phyloP scores from a whole-genome alignment of 495 filamentous ascomycete genomes.

The Gamarada debralockiae region DNA sequence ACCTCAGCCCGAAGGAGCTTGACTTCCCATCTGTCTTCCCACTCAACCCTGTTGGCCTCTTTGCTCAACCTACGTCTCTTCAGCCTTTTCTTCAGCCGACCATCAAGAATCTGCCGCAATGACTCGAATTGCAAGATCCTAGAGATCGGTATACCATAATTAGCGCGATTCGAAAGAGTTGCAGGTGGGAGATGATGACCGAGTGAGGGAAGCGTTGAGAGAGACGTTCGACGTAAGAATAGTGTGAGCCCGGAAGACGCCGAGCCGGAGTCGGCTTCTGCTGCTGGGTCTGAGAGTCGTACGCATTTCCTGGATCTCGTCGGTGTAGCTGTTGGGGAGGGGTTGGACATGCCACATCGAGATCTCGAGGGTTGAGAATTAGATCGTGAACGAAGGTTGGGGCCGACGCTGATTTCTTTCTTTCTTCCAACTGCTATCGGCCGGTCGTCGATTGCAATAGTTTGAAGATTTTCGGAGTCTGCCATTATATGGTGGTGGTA shows the following conservation, averaged over 20 bases:
- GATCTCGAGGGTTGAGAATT: slow-evolving; percentile 1
- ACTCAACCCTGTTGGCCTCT: slow-evolving; percentile 64
- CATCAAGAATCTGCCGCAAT: slow-evolving; percentile 64
- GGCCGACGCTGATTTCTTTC: slow-evolving; percentile 11
- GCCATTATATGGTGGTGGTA: no score
- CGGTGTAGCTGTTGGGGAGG: slow-evolving; percentile 25
- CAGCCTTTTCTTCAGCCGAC: slow-evolving; percentile 64
- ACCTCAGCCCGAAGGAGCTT: slow-evolving; percentile 37
- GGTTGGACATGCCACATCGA: slow-evolving; percentile 18
- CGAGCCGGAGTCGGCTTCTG: slow-evolving; percentile 30
- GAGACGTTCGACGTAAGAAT: slow-evolving; percentile 54
- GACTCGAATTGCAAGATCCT: slow-evolving; percentile 58
- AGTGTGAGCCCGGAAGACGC: slow-evolving; percentile 66
- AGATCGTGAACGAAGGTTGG: not conserved
- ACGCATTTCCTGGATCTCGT: slow-evolving; percentile 53
- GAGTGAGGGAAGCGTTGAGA: slow-evolving; percentile 41
- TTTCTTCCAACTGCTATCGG: slow-evolving; percentile 18
- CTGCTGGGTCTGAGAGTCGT: slow-evolving; percentile 70
- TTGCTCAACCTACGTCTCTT: slow-evolving; percentile 69
- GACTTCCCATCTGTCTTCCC: slow-evolving; percentile 46
- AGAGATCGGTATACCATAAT: slow-evolving; percentile 24
- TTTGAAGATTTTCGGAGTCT: not conserved
- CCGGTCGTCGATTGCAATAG: slow-evolving; percentile 12
- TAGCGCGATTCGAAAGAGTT: slow-evolving; percentile 9
- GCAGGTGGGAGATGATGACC: slow-evolving; percentile 40